Evolutionary conservation across 306 rosid genomes (phyloP).

Genomic region (Rosa lucieae): DNA sequence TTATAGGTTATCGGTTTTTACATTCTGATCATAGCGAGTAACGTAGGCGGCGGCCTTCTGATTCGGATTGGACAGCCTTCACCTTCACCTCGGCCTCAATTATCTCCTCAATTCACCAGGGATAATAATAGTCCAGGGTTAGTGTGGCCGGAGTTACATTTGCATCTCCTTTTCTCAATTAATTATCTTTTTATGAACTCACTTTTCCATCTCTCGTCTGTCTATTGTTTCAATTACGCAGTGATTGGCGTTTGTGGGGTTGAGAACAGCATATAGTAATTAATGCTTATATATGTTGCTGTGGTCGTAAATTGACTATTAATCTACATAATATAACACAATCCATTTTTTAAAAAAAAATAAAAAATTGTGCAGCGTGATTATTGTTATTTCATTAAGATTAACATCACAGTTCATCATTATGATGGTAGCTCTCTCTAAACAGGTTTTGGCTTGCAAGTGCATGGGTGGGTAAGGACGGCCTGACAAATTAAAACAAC

Average conservation of each 20-base stretch:
- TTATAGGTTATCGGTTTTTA: not conserved
- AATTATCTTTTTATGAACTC: not conserved
- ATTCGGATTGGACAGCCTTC: not conserved
- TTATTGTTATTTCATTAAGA: not conserved
- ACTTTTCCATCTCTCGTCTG: not conserved
- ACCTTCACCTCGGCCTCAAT: not conserved
- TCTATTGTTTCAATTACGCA: not conserved
- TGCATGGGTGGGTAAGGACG: not conserved
- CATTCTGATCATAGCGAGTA: not conserved
- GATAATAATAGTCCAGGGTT: not conserved
- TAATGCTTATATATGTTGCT: not conserved
- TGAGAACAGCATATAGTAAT: not conserved
- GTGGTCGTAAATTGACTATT: not conserved
- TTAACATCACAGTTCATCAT: not conserved
- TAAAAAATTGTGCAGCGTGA: not conserved
- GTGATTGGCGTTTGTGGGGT: not conserved
- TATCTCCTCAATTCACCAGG: not conserved
- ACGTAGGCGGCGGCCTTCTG: not conserved
- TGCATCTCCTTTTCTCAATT: not conserved
- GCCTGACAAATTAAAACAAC: not conserved
- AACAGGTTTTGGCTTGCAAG: not conserved
- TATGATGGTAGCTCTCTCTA: not conserved
- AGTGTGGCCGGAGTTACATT: not conserved
- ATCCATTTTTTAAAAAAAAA: not conserved
- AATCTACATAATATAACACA: not conserved